These are phyloP conservation scores for Aegilops tauschii DNA, from an alignment of 176 grass and related monocot genomes.

Conservation along the genomic window DNA sequence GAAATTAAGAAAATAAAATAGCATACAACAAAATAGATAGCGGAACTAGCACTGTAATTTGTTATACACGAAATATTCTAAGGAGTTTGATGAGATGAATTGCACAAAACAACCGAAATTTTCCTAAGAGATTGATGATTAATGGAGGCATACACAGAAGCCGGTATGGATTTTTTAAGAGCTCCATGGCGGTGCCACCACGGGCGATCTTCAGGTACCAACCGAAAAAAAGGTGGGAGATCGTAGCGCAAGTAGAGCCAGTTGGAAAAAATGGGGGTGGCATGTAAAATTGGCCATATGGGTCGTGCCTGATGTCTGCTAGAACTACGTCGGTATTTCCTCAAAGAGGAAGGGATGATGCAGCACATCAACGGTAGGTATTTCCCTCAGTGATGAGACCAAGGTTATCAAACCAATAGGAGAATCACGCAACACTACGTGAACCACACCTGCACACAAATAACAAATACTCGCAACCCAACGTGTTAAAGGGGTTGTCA, in stretches of 20 bases:
- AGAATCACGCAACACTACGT: too few relatives aligned
- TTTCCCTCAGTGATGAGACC: too few relatives aligned
- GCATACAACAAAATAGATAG: not conserved
- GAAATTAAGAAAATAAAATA: not conserved
- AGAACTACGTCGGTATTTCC: too few relatives aligned
- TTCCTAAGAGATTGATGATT: not conserved
- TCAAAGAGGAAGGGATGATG: too few relatives aligned
- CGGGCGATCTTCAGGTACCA: slow-evolving; percentile 82
- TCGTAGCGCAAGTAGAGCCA: not conserved
- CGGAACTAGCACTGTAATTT: not conserved
- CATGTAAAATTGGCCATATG: too few relatives aligned
- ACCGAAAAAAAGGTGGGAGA: not conserved
- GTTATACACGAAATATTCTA: not conserved
- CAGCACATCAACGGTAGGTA: too few relatives aligned
- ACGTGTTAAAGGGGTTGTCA: too few relatives aligned
- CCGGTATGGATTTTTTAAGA: slow-evolving; percentile 91
- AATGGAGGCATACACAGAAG: slow-evolving; percentile 52
- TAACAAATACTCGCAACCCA: too few relatives aligned
- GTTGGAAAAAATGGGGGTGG: not conserved
- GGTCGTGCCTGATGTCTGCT: too few relatives aligned
- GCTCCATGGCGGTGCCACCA: slow-evolving; percentile 72
- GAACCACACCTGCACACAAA: too few relatives aligned
- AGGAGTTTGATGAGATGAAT: not conserved
- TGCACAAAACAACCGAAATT: not conserved
- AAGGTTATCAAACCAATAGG: too few relatives aligned